A percentile compares a stretch with the other conserved stretches of the same genome.
phyloP scores from a whole-genome alignment of 768 basidiomycete species.

The Chalciporus pseudorubinellus region DNA sequence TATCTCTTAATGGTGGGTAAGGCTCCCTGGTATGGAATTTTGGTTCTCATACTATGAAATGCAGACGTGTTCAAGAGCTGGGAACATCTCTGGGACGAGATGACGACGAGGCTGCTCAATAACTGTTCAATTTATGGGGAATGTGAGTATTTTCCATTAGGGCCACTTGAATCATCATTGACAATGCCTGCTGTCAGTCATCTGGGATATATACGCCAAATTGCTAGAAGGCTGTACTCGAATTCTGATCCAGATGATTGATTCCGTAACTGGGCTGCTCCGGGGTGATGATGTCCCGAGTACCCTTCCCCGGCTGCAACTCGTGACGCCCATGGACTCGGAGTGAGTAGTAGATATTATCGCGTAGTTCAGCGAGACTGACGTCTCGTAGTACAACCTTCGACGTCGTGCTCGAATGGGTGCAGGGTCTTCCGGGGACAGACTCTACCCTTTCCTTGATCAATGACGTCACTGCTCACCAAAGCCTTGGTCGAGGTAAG shows the following conservation, averaged over 20 bases:
- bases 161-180: not conserved
- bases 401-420: constrained; percentile 24
- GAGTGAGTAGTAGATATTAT: constrained; percentile 32
- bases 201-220: constrained; percentile 53
- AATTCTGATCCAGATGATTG: constrained; percentile 40
- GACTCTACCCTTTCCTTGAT: constrained; percentile 13
- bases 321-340: constrained; percentile 35
- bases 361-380: not conserved
- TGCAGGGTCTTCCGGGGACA: constrained; percentile 22
- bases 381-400: constrained; percentile 22
- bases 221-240: constrained; percentile 41
- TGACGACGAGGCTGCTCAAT: constrained; percentile 17
- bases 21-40: constrained; percentile 12
- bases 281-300: constrained; percentile 20
- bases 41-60: not conserved
- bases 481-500: constrained; percentile 27
- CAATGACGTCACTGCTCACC: constrained; percentile 26
- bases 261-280: constrained; percentile 31
- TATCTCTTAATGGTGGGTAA: constrained; percentile 47
- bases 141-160: constrained; percentile 38
- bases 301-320: constrained; percentile 38
- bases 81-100: constrained; percentile 25
- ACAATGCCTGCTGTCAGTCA: constrained; percentile 38
- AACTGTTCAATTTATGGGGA: constrained; percentile 36
- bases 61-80: constrained; percentile 27